phyloP scores from a whole-genome alignment of 495 filamentous ascomycete genomes.

The Trichocladium antarcticum region DNA sequence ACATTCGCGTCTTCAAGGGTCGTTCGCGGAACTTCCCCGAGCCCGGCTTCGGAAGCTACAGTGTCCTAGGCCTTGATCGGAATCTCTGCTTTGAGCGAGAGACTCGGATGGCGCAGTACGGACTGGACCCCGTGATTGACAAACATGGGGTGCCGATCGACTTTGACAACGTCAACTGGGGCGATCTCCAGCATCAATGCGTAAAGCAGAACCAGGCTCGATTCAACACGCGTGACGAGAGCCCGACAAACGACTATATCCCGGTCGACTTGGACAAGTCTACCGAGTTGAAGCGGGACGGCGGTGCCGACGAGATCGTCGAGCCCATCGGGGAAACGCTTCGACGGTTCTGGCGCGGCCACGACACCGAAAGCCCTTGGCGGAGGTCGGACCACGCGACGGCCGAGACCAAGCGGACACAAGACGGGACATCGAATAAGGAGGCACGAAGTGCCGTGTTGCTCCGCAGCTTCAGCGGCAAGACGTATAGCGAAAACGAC shows the following conservation, averaged over 20 bases:
- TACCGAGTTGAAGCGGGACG: background rate
- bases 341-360: conserved; percentile 5
- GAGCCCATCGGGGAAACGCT: background rate
- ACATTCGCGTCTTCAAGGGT: conserved; percentile 44
- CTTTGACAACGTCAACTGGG: conserved; percentile 64
- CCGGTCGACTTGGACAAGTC: background rate
- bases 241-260: conserved; percentile 26
- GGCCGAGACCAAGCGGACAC: background rate
- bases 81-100: conserved; percentile 89
- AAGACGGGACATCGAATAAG: conserved; percentile 9
- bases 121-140: conserved; percentile 40
- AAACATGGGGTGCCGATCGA: conserved; percentile 35
- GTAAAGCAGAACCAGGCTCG: conserved; percentile 50
- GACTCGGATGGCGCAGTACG: conserved; percentile 75
- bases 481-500: conserved; percentile 59
- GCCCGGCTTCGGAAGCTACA: conserved; percentile 67
- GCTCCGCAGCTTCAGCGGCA: conserved; percentile 56
- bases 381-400: too few species aligned
- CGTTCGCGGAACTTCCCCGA: conserved; percentile 61
- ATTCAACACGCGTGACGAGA: conserved; percentile 28
- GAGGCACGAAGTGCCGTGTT: conserved; percentile 56
- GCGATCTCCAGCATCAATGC: conserved; percentile 54
- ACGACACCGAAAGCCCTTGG: too few species aligned
- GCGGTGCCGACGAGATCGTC: background rate
- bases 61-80: conserved; percentile 57